phyloP scores from a whole-genome alignment of 345 rosid species.

The Salix arbutifolia region DNA sequence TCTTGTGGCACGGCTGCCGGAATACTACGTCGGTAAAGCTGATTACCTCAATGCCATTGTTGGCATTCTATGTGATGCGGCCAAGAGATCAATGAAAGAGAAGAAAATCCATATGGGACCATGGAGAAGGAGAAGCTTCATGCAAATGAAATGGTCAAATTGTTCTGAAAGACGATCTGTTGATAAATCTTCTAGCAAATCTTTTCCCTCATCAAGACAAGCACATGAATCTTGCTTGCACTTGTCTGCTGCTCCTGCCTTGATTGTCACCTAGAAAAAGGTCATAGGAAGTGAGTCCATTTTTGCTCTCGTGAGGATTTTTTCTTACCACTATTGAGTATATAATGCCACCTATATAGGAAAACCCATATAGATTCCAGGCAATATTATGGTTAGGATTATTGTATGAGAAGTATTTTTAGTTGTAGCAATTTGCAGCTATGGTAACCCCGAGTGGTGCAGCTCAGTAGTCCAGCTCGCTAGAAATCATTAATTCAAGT shows the following conservation, averaged over 20 bases:
- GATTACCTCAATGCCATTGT: conserved; percentile 35
- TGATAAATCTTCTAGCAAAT: neutral
- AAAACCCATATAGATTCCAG: too few relatives aligned
- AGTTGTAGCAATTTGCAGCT: neutral
- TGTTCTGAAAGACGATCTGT: neutral
- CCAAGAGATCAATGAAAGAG: conserved; percentile 46
- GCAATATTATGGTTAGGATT: neutral
- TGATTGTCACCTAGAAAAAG: conserved; percentile 9
- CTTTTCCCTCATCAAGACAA: conserved; percentile 1
- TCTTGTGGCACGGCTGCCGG: conserved; percentile 31
- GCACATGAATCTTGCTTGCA: conserved; percentile 10
- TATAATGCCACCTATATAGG: neutral
- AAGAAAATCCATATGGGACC: conserved; percentile 44
- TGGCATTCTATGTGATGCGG: conserved; percentile 35
- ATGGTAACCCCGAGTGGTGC: too few relatives aligned
- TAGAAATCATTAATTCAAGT: too few relatives aligned
- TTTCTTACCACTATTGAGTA: neutral
- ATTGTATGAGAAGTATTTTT: neutral
- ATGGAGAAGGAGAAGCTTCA: conserved; percentile 46
- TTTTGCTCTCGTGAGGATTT: neutral
- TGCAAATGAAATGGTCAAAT: conserved; percentile 54
- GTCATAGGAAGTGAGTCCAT: neutral
- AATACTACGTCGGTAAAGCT: conserved; percentile 37
- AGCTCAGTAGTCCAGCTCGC: too few relatives aligned
- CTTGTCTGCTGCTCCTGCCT: conserved; percentile 1